Base-by-base conservation (phyloP, 306 rosid genomes). In the Quercus wislizeni region DNA sequence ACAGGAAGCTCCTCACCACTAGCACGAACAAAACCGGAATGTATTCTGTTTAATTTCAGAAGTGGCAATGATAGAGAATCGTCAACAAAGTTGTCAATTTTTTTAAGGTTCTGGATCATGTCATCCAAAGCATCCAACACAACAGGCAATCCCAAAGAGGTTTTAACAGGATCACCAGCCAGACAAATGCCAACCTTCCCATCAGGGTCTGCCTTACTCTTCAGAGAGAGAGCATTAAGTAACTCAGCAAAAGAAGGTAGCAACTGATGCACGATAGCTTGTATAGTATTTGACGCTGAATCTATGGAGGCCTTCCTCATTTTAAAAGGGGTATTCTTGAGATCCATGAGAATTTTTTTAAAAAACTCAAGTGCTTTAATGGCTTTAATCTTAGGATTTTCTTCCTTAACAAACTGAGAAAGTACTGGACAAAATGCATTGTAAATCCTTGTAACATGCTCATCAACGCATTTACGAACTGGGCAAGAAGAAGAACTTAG, bases 1-100 rank as follows among this genome's bases (percentile, higher is more conserved):
- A 88, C 84, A 28, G 97, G 99, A 81, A 95, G 81, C 88, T 92
- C 99, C 83, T 95, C 99, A 19, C 96, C 94, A 77, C 91, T 95
- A 62, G 97, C 95, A 80, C 80, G 76, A 73, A 87, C 99, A 20
- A 85, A 85, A 79, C 98, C 99, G 2, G 97, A 95, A 86, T 95
- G 99, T 61, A 95, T 85, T 87, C 99, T 87, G 74, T 89, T 89
- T 74, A 82, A 76, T 93, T 83, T 95, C 75, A 91, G 88, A 81
- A 91, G 82, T 17, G 99, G 98, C 82, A 90, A 84, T 55, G 67
- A 62, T 27, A 90, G 83, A 74, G 88, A 85, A 64, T 86, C 87
- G 82, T 86, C 75, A 78, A 81, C 82, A 43, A 89, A 90, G 55
- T 69, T 79, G 61, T 78, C 89, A 85, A 91, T 83, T 68, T 78